These are phyloP conservation scores for Eucalyptus paniculata DNA, from an alignment of 345 rosid genomes.

Conservation along the genomic window DNA sequence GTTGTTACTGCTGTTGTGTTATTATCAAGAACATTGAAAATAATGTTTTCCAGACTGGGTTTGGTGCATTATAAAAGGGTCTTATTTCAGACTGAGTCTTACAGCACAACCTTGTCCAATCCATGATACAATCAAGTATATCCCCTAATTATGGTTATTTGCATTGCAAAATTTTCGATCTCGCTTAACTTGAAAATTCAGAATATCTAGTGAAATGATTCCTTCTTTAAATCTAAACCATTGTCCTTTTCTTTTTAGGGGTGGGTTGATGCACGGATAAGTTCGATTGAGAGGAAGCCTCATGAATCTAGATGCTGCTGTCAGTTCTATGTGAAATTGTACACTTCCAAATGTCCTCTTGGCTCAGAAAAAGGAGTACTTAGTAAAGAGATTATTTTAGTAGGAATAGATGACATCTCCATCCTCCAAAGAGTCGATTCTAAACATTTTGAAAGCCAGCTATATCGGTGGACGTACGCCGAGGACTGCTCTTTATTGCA, in stretches of 20 bases:
- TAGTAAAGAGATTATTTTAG: constrained; percentile 18
- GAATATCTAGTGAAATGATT: neutral
- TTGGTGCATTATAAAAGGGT: neutral
- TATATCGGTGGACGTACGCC: constrained; percentile 55
- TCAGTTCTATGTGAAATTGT: constrained; percentile 42
- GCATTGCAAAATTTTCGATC: neutral
- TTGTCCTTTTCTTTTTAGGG: constrained; percentile 16
- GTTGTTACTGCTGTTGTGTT: neutral
- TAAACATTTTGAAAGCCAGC: constrained; percentile 22
- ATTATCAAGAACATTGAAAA: neutral
- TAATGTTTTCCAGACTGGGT: neutral
- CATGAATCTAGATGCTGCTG: constrained; percentile 56
- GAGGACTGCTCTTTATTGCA: constrained; percentile 41
- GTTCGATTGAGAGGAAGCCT: constrained; percentile 65
- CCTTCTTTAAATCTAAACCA: neutral
- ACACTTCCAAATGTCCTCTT: constrained; percentile 41
- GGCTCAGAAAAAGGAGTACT: constrained; percentile 45
- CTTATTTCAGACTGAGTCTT: neutral
- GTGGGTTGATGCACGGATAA: constrained; percentile 74
- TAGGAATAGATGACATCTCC: constrained; percentile 43
- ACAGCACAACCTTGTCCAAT: neutral
- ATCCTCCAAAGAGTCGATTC: constrained; percentile 53
- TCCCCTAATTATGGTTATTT: neutral
- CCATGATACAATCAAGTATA: neutral
- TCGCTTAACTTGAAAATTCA: neutral